phyloP scores from a whole-genome alignment of 2,329 filamentous ascomycete genomes.

The Alternaria hordeiaustralica region DNA sequence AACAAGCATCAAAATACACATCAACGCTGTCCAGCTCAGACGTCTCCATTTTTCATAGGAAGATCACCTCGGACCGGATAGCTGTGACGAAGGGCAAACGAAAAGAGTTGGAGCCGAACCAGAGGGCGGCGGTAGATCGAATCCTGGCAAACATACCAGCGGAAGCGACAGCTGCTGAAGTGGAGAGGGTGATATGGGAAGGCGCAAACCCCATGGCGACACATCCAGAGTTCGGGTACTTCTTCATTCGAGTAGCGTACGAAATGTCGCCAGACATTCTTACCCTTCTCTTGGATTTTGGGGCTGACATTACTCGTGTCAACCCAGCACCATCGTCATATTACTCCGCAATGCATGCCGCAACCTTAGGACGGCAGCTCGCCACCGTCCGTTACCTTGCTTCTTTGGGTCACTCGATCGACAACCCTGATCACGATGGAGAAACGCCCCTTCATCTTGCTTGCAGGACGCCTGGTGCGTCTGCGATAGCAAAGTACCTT shows the following conservation, averaged over 20 bases:
- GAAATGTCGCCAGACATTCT: slow-evolving; percentile 34
- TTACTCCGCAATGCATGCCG: slow-evolving; percentile 39
- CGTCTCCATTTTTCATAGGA: slow-evolving; percentile 34
- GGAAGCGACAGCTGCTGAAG: slow-evolving; percentile 28
- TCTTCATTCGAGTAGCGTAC: slow-evolving; percentile 39
- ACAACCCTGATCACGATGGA: slow-evolving; percentile 31
- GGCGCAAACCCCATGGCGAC: slow-evolving; percentile 40
- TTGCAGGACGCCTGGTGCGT: slow-evolving; percentile 33
- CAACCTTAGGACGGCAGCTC: slow-evolving; percentile 33
- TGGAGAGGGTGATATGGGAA: slow-evolving; percentile 40
- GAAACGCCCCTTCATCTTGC: slow-evolving; percentile 44
- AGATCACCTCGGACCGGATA: slow-evolving; percentile 37
- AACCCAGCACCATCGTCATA: slow-evolving; percentile 17
- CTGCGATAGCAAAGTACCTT: slow-evolving; percentile 35
- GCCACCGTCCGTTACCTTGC: slow-evolving; percentile 36
- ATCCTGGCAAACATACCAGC: slow-evolving; percentile 35
- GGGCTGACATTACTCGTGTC: slow-evolving; percentile 36
- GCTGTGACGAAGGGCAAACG: slow-evolving; percentile 37
- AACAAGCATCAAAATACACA: slow-evolving; percentile 20
- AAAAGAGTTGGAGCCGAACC: slow-evolving; percentile 30
- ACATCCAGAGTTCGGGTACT: slow-evolving; percentile 38
- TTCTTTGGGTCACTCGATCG: slow-evolving; percentile 34
- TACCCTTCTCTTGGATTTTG: slow-evolving; percentile 36
- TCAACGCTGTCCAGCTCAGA: slow-evolving; percentile 34
- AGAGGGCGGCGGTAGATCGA: slow-evolving; percentile 36